Percentiles rank a stretch among this genome's conserved stretches.
Conservation (phyloP, 495 filamentous ascomycete species). For the Talaromyces nanjingensis region DNA sequence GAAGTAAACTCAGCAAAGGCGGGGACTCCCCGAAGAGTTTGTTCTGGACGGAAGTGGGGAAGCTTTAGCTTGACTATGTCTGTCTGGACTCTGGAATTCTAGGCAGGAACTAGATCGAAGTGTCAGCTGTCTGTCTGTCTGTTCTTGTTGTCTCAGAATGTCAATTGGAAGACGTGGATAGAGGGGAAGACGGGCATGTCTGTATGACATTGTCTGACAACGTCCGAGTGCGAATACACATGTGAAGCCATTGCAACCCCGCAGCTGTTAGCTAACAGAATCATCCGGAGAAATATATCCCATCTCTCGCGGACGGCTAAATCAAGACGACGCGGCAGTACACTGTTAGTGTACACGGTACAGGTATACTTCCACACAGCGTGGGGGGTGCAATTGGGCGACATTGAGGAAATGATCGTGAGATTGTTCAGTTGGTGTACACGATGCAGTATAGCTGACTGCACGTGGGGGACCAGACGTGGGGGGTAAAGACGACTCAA, state of each 20-base stretch:
- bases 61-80: not conserved
- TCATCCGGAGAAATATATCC: not conserved
- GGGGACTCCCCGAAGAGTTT: not conserved
- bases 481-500: not conserved
- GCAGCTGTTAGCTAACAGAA: not conserved
- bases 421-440: not conserved
- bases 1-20: not conserved
- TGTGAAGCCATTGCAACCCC: not conserved
- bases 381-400: not conserved
- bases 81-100: not conserved
- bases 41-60: not conserved
- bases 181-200: too few relatives aligned
- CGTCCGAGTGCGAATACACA: not conserved
- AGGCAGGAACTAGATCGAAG: not conserved
- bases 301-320: not conserved
- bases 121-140: not conserved
- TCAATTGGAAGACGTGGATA: too few relatives aligned
- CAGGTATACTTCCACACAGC: not conserved
- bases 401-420: not conserved
- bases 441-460: not conserved
- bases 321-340: not conserved
- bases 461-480: not conserved
- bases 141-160: too few relatives aligned
- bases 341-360: not conserved
- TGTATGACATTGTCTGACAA: not conserved